Evolutionary conservation across 768 basidiomycete genomes (phyloP), one percentile per base, ranked within the genome.

Genomic region (Boletus edulis): DNA sequence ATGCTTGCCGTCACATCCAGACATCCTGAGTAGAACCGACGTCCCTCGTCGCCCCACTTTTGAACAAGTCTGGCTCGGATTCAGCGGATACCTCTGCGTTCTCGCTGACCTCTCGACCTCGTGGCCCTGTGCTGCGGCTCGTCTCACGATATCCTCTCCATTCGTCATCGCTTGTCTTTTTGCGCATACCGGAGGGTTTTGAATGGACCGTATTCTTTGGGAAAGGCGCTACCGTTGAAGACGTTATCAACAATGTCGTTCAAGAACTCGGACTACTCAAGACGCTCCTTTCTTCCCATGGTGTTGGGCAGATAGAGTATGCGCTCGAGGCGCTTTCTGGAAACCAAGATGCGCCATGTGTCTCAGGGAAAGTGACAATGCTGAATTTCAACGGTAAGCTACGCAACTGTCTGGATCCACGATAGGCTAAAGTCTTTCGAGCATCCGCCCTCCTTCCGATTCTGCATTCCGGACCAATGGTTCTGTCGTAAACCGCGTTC

Each of bases 391-490:
- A 41, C 12, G 42, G 40, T 7, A 53, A 69, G 67, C 44, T 41
- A 57, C 41, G 4, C 59, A 45, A 52, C 41, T 67, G 5, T 18
- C 59, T 2, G 45, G 47, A 1, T 56, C 67, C 5, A 9, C 22
- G 61, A 69, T 18, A 15, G 44, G 15, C 43, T 67, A 13, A 56
- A 3, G 37, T 59, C 63, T 17, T 60, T 31, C 17, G 55, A 50
- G 8, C 20, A 37, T 39, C 48, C 59, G 6, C 54, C 52, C 11
- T 65, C 60, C 9, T 82, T 87, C 63, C 77, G 79, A 27, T 79
- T 91, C 52, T 87, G 85, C 57, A 82, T 93, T 9, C 87, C 87
- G 2, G 87, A 87, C 50, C 85, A 87, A 64, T 92, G 86, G 91
- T 92, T 83, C 69, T 82, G 84, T 53, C 81, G 87, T 18, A 87